Evolutionary conservation across 2,329 filamentous ascomycete species (phyloP).

Genomic region (Neofusicoccum umdonicola): DNA sequence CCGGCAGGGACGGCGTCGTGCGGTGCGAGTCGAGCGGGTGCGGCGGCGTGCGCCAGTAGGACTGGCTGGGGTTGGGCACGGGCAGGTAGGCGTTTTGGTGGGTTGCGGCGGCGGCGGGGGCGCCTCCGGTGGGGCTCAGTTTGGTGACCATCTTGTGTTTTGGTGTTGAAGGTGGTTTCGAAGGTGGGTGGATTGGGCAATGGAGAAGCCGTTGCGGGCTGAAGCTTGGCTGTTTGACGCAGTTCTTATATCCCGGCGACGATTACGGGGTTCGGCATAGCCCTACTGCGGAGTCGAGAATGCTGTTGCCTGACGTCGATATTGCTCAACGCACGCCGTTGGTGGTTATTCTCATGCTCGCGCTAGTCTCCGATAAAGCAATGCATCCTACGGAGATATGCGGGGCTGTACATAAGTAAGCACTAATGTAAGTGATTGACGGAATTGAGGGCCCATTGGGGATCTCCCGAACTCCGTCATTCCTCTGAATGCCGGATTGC

Average conservation of each 20-base stretch:
- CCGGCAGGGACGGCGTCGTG: constrained; percentile 28
- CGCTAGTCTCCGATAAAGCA: not conserved
- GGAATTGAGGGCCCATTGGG: not conserved
- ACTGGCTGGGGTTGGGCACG: constrained; percentile 29
- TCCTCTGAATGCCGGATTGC: too few species aligned
- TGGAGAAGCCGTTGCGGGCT: not conserved
- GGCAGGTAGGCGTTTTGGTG: constrained; percentile 20
- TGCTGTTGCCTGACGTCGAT: not conserved
- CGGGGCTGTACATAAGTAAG: not conserved
- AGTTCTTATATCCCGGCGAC: not conserved
- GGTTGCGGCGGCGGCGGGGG: not conserved
- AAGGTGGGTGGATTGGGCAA: not conserved
- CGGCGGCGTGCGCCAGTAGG: constrained; percentile 38
- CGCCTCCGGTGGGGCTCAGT: not conserved
- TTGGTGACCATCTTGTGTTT: not conserved
- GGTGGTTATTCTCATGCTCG: too few species aligned
- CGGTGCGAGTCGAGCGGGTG: constrained; percentile 28
- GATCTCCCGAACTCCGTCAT: not conserved
- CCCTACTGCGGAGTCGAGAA: not conserved
- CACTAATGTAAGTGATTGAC: not conserved
- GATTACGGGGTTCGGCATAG: not conserved
- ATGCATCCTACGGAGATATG: not conserved
- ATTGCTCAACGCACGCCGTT: too few species aligned
- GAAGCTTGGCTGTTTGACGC: not conserved
- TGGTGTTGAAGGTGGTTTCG: too few species aligned